Base-by-base conservation (phyloP, 2,329 filamentous ascomycete genomes). In the Alternaria ethzedia region DNA sequence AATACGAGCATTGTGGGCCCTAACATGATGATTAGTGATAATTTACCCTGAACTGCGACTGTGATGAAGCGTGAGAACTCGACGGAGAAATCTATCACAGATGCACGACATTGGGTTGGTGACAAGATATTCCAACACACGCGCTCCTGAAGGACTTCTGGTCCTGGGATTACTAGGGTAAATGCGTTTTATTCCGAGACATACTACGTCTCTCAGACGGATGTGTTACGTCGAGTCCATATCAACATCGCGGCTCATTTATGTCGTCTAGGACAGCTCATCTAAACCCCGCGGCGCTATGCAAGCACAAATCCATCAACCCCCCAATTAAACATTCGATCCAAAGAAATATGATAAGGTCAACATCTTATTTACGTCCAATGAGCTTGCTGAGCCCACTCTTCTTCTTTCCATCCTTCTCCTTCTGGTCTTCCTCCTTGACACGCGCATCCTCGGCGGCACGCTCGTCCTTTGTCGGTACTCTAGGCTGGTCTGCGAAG, bases 401-500 rank as follows among this genome's bases (percentile, higher is more conserved):
- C 66, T 69, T 74, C 59, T 65, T 71, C 46, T 60, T 56, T 3
- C 45, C 44, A 50, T 59, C 57, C 64, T 69, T 73, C 43, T 60
- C 51, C 2, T 52, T 54, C 61, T 66, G 68, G 23, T 45, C 46
- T 54, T 65, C 63, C 46, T 73, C 75, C 55, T 68, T 70, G 55
- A 71, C 69, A n/a, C 52, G 66, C 17, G 67, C 70, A 13, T 75
- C 74, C 32, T 71, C 71, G 12, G 65, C 68, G 30, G 68, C 71
- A 15, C 75, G 58, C 68, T 77, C 77, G 59, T 78, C 77, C 55
- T 78, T 79, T 1, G 75, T 78, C 50, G 74, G 76, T 4, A 77
- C 66, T 15, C 75, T 63, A 5, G 78, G 78, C 57, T 78, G 73
- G 32, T 90, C 88, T 4, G 87, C 88, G 73, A 90, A 90, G 23